Evolutionary conservation across 1,284 basidiomycete species (phyloP).

Genomic region (Veloporphyrellus conicus): DNA sequence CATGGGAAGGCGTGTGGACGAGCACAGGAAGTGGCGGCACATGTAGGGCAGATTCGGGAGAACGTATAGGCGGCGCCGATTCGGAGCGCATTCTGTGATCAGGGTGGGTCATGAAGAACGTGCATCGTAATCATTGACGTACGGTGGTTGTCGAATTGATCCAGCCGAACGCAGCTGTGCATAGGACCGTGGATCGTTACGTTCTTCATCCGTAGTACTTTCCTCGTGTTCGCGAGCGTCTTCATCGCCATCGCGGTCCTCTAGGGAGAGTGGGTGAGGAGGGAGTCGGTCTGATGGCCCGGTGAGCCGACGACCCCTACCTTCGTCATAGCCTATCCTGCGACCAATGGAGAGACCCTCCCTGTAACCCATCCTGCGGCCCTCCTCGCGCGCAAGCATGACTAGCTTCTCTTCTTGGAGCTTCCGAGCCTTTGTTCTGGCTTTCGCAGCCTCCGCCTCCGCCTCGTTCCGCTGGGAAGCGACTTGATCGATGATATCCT

Average conservation of each 20-base stretch:
- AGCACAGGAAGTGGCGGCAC: constrained; percentile 29
- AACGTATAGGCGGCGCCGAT: constrained; percentile 29
- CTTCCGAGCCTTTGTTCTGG: constrained; percentile 41
- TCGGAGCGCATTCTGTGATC: constrained; percentile 24
- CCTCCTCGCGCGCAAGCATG: constrained; percentile 42
- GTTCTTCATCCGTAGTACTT: constrained; percentile 22
- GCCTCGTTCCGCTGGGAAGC: constrained; percentile 41
- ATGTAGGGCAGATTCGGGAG: constrained; percentile 25
- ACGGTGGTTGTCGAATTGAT: constrained; percentile 21
- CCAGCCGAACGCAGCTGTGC: constrained; percentile 11
- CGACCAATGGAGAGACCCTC: constrained; percentile 40
- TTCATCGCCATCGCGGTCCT: constrained; percentile 15
- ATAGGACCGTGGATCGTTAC: constrained; percentile 15
- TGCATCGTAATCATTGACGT: constrained; percentile 16
- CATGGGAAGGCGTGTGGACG: constrained; percentile 21
- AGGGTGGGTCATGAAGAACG: constrained; percentile 14
- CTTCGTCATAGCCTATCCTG: constrained; percentile 33
- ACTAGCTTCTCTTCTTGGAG: constrained; percentile 42
- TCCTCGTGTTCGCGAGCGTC: constrained; percentile 10
- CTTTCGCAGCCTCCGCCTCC: constrained; percentile 43
- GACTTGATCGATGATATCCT: constrained; percentile 43
- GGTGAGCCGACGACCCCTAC: constrained; percentile 18
- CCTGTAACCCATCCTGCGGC: constrained; percentile 38
- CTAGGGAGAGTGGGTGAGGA: constrained; percentile 13
- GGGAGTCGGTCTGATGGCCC: constrained; percentile 12